Percentiles rank a stretch among this genome's conserved stretches.
Conservation (phyloP, 306 rosid genomes). For the Begonia fuchsioides region DNA sequence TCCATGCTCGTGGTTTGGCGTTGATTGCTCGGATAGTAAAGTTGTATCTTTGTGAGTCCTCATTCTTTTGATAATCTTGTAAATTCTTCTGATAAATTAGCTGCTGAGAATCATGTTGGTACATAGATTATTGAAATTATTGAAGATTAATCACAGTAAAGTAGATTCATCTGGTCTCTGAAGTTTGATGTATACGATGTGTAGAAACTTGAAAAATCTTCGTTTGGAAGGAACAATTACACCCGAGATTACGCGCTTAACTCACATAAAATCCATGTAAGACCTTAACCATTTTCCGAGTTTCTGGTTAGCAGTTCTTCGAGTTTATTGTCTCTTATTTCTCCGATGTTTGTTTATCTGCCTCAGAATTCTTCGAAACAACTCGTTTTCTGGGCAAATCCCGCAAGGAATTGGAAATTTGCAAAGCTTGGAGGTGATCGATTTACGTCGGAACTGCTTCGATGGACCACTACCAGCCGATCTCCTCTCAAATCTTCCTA, state of each 20-base stretch:
- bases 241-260: conserved; percentile 46
- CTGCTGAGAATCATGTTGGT: no score
- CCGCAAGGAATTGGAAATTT: conserved; percentile 46
- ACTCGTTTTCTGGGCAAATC: conserved; percentile 51
- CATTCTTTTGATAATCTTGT: no score
- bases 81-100: no score
- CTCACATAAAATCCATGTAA: conserved; percentile 71
- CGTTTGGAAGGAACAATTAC: conserved; percentile 66
- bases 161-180: conserved; percentile 1
- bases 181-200: conserved; percentile 7
- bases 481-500: conserved; percentile 53
- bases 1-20: no score
- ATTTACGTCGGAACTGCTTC: conserved; percentile 75
- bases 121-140: no score
- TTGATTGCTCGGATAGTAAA: no score
- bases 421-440: conserved; percentile 73
- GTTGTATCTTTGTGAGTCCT: no score
- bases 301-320: not conserved
- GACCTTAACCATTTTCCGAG: conserved; percentile 13
- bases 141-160: no score
- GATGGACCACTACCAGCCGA: conserved; percentile 47
- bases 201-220: conserved; percentile 65
- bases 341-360: conserved; percentile 6
- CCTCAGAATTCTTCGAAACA: conserved; percentile 72
- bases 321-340: no score